phyloP scores from a whole-genome alignment of 2,329 filamentous ascomycete genomes.

The Chaetothyriales sp. region DNA sequence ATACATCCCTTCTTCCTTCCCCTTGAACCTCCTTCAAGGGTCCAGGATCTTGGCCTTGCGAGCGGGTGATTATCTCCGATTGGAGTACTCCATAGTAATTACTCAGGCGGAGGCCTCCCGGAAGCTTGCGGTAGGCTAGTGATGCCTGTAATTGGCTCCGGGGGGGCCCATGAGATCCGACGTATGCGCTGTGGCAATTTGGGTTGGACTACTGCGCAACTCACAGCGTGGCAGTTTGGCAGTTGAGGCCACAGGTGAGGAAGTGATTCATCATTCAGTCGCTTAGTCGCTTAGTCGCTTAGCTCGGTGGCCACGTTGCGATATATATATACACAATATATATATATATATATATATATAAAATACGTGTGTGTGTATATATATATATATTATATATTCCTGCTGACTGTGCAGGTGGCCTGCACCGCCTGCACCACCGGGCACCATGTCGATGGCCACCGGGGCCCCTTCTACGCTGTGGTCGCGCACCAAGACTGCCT shows the following conservation, averaged over 20 bases:
- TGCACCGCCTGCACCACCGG: conserved; percentile 47
- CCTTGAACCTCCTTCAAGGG: too few relatives aligned
- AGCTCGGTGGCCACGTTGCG: background rate
- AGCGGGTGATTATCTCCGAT: background rate
- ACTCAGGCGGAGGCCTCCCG: too few relatives aligned
- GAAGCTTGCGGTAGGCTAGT: background rate
- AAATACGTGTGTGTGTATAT: too few relatives aligned
- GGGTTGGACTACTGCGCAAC: background rate
- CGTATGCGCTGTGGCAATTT: background rate
- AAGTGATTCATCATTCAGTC: background rate
- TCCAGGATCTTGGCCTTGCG: too few relatives aligned
- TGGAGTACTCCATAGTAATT: background rate
- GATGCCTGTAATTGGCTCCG: background rate
- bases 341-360: too few relatives aligned
- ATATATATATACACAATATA: too few relatives aligned
- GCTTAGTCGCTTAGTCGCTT: background rate
- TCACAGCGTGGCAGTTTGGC: background rate
- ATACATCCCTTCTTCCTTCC: too few relatives aligned
- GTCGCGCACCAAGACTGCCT: conserved; percentile 36
- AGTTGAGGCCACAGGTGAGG: background rate
- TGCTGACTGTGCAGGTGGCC: conserved; percentile 45
- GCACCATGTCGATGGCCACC: conserved; percentile 18
- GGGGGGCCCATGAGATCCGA: background rate
- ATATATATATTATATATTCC: conserved; percentile 8
- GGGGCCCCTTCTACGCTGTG: conserved; percentile 34